phyloP scores from a whole-genome alignment of 2,329 filamentous ascomycete genomes.

The Neonectria punicea region DNA sequence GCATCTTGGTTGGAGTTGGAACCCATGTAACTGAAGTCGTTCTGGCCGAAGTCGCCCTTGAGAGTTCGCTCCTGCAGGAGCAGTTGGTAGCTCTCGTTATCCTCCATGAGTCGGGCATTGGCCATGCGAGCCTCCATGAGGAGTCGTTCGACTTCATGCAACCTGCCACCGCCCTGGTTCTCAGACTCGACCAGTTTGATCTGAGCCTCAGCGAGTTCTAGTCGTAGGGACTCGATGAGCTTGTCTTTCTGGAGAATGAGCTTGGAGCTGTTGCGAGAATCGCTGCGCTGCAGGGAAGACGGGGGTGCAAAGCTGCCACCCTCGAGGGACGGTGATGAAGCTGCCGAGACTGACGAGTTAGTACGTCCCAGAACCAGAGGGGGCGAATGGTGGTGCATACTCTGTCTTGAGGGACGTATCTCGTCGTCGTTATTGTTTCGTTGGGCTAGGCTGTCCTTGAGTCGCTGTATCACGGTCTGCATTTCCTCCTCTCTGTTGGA shows the following conservation, averaged over 20 bases:
- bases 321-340: constrained; percentile 76
- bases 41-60: constrained; percentile 89
- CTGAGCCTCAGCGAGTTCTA: constrained; percentile 94
- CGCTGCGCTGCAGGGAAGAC: constrained; percentile 84
- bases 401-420: constrained; percentile 66
- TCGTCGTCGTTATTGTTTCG: constrained; percentile 71
- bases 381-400: constrained; percentile 52
- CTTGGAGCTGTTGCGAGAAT: constrained; percentile 89
- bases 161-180: constrained; percentile 86
- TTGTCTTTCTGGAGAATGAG: constrained; percentile 95
- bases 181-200: constrained; percentile 96
- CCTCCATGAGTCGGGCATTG: constrained; percentile 95
- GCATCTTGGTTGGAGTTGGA: constrained; percentile 70
- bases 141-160: constrained; percentile 90
- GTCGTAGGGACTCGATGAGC: constrained; percentile 88
- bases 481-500: constrained; percentile 87
- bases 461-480: constrained; percentile 86
- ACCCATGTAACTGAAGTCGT: constrained; percentile 78
- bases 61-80: constrained; percentile 94
- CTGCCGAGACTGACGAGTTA: constrained; percentile 50
- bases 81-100: constrained; percentile 98
- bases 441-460: constrained; percentile 90
- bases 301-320: constrained; percentile 86
- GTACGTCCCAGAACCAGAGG: constrained; percentile 5
- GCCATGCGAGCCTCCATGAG: constrained; percentile 94